A percentile compares a stretch with the other conserved stretches of the same genome.
Conservation (phyloP, 805 yeast species). For the Kluyveromyces starmeri region DNA sequence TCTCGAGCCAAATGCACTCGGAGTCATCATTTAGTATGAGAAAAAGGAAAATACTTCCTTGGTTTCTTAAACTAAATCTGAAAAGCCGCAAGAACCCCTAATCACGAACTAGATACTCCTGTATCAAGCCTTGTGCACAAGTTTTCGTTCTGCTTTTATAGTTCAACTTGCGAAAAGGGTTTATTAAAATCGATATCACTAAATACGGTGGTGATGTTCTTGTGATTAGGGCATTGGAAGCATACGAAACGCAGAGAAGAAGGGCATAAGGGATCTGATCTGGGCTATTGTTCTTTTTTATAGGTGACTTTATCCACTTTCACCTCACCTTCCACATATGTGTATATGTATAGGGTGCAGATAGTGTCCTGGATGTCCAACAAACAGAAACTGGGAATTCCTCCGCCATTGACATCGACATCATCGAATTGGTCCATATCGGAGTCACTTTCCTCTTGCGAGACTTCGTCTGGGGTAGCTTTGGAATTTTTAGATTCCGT, state of each 20-base stretch:
- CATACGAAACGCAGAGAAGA: no score
- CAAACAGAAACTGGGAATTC: conserved; percentile 81
- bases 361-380: conserved; percentile 74
- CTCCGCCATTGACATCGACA: conserved; percentile 25
- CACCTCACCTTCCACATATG: conserved; percentile 70
- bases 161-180: neutral
- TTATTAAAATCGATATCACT: neutral
- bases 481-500: conserved; percentile 5
- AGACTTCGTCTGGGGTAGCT: conserved; percentile 6
- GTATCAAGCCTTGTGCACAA: neutral
- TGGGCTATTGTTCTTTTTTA: conserved; percentile 35
- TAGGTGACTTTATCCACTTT: conserved; percentile 82
- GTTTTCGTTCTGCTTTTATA: conserved; percentile 1
- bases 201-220: neutral
- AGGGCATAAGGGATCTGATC: neutral
- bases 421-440: conserved; percentile 19
- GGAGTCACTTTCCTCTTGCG: neutral
- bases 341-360: conserved; percentile 79
- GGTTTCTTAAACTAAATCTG: conserved; percentile 6
- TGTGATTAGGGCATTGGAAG: conserved; percentile 1
- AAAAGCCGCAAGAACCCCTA: conserved; percentile 4
- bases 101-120: conserved; percentile 2
- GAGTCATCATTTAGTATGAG: conserved; percentile 57
- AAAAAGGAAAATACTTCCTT: conserved; percentile 30
- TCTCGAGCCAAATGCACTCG: conserved; percentile 99